Evolutionary conservation across 805 yeast genomes (phyloP).

Genomic region (Pichia phayaonensis): DNA sequence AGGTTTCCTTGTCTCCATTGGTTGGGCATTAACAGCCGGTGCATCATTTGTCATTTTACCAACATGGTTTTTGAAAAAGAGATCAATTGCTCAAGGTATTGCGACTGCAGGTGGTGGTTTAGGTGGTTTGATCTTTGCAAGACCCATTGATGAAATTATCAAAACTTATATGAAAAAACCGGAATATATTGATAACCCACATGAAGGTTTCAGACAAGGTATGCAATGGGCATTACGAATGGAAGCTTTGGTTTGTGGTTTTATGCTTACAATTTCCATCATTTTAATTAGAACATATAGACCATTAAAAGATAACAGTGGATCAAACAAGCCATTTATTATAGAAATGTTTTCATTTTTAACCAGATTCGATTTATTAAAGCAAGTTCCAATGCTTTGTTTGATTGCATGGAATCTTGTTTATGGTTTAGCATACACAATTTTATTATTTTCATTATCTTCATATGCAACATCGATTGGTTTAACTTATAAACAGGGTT

Average conservation of each 20-base stretch:
- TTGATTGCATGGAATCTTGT: conserved; percentile 20
- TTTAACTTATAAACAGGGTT: conserved; percentile 35
- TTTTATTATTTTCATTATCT: conserved; percentile 37
- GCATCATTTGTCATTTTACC: conserved; percentile 33
- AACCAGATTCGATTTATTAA: conserved; percentile 12
- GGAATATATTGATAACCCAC: conserved; percentile 24
- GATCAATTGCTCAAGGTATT: conserved; percentile 42
- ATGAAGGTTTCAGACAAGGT: conserved; percentile 7
- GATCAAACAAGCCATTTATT: conserved; percentile 13
- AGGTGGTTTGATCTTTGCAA: conserved; percentile 42
- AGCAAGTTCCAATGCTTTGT: conserved; percentile 20
- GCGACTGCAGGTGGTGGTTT: conserved; percentile 45
- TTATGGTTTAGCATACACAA: conserved; percentile 28
- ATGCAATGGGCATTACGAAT: conserved; percentile 38
- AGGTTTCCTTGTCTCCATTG: conserved; percentile 39
- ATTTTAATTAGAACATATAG: conserved; percentile 18
- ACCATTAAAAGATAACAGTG: conserved; percentile 16
- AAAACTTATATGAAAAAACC: conserved; percentile 27
- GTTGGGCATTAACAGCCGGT: conserved; percentile 34
- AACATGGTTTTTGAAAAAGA: conserved; percentile 40
- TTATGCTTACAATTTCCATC: conserved; percentile 15
- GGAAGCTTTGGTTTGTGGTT: conserved; percentile 29
- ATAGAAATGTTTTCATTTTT: conserved; percentile 14
- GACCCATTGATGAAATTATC: conserved; percentile 36
- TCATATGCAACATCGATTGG: conserved; percentile 47